Percentiles rank a stretch among this genome's conserved stretches.
phyloP scores from a whole-genome alignment of 352 stramenopile genomes.

The Blastocystis sp. region DNA sequence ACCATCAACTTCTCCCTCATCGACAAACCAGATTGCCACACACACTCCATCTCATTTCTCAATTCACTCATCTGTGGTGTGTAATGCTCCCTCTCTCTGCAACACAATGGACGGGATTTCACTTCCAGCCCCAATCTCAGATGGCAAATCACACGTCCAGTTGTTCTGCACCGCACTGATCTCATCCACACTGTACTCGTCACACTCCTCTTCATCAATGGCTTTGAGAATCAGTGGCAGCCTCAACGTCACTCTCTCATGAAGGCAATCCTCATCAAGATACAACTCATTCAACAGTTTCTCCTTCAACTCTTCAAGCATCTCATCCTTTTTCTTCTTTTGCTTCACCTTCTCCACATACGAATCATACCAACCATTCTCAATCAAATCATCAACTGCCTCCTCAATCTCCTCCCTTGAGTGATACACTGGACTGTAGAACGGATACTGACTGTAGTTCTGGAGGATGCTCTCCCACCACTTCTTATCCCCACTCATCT shows the following conservation, averaged over 20 bases:
- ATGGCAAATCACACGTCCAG: constrained; percentile 2
- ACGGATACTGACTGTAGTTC: not conserved
- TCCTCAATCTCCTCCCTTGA: not conserved
- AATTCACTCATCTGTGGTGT: not conserved
- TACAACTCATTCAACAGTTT: not conserved
- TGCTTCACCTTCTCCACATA: not conserved
- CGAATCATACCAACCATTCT: not conserved
- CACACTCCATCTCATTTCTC: not conserved
- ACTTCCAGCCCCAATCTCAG: not conserved
- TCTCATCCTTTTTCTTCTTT: not conserved
- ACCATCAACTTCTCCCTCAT: not conserved
- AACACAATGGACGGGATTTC: not conserved
- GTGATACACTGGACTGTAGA: not conserved
- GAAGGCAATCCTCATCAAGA: not conserved
- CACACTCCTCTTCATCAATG: not conserved
- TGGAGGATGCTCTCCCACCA: not conserved
- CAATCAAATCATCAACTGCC: not conserved
- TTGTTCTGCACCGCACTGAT: not conserved
- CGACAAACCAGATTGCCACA: not conserved
- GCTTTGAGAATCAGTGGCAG: not conserved
- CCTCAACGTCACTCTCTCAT: not conserved
- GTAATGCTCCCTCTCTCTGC: not conserved
- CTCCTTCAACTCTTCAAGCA: not conserved
- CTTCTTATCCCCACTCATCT: not conserved
- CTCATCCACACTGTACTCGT: not conserved